These are phyloP conservation scores for Polytrichum commune DNA, from an alignment of 225 moss, liverwort and hornwort species.

Conservation along the genomic window DNA sequence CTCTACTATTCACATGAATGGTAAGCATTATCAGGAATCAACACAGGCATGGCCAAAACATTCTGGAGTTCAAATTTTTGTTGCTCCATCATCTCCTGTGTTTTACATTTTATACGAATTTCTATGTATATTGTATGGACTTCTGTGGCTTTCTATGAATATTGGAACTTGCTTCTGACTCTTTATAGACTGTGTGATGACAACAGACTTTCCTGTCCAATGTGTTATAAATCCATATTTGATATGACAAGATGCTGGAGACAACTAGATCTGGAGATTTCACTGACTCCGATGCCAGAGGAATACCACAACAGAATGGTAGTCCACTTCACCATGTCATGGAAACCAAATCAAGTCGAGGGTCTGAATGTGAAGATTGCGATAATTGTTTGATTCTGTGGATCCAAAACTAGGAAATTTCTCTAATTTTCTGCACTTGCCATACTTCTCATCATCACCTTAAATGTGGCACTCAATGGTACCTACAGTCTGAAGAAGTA, in stretches of 20 bases:
- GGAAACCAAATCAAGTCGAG: background rate
- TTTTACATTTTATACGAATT: background rate
- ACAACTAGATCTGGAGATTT: slow-evolving; percentile 64
- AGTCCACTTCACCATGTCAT: slow-evolving; percentile 1
- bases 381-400: background rate
- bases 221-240: slow-evolving; percentile 76
- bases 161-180: background rate
- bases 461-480: too few species aligned
- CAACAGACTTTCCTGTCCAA: slow-evolving; percentile 69
- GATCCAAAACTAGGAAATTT: background rate
- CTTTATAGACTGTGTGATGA: background rate
- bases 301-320: slow-evolving; percentile 75
- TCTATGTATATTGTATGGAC: background rate
- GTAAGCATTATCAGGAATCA: background rate
- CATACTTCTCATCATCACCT: background rate
- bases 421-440: background rate
- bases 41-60: background rate
- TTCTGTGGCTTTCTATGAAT: background rate
- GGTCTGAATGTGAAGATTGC: background rate
- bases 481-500: too few species aligned
- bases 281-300: slow-evolving; percentile 84
- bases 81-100: background rate
- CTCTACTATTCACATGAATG: too few species aligned
- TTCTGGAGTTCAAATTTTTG: background rate
- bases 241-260: slow-evolving; percentile 80